Conservation (phyloP, 2,329 filamentous ascomycete genomes). For the Fusarium pilosicola region DNA sequence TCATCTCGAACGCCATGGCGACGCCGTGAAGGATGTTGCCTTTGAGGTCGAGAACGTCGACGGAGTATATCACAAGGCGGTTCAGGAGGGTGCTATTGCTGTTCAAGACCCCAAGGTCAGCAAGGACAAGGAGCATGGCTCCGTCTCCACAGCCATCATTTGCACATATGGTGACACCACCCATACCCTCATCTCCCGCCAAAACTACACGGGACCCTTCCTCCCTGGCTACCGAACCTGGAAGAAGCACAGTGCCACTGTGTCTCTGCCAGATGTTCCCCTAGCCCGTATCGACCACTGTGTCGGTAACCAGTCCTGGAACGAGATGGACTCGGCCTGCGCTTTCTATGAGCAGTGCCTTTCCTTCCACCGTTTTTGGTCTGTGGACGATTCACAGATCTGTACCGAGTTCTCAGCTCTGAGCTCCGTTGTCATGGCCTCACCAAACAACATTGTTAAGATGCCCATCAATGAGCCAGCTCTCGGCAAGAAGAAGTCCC, state of each 20-base stretch:
- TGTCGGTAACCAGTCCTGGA: conserved; percentile 96
- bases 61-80: conserved; percentile 79
- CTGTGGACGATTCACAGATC: conserved; percentile 91
- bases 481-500: conserved; percentile 85
- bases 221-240: conserved; percentile 81
- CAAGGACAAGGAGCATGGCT: conserved; percentile 69
- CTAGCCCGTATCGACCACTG: conserved; percentile 91
- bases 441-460: conserved; percentile 85
- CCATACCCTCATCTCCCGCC: conserved; percentile 85
- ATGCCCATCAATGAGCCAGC: conserved; percentile 99
- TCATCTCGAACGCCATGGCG: conserved; percentile 88
- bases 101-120: conserved; percentile 68
- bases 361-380: conserved; percentile 97
- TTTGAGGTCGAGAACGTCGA: conserved; percentile 93
- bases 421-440: conserved; percentile 90
- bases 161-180: conserved; percentile 95
- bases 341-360: conserved; percentile 87
- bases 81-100: conserved; percentile 70
- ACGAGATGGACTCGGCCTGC: conserved; percentile 78
- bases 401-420: conserved; percentile 92
- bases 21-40: conserved; percentile 93
- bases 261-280: conserved; percentile 68
- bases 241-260: conserved; percentile 50
- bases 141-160: conserved; percentile 80
- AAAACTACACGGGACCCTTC: conserved; percentile 77